phyloP scores from a whole-genome alignment of 345 rosid species.

The Gossypium arboreum region DNA sequence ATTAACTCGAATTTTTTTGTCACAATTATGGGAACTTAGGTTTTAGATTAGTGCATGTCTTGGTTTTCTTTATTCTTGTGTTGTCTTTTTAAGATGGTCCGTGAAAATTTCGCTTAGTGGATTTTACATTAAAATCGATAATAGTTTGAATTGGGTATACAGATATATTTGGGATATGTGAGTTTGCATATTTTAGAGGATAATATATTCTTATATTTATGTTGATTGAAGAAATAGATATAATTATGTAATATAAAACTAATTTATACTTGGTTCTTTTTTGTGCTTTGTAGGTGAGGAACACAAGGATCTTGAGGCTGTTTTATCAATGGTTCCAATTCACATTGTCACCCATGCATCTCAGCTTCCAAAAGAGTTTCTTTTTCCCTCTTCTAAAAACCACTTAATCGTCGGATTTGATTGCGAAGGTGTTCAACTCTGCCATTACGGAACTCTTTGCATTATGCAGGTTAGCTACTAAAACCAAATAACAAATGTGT shows the following conservation, averaged over 20 bases:
- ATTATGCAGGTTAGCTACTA: conserved; percentile 68
- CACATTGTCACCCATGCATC: conserved; percentile 56
- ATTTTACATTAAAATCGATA: not conserved
- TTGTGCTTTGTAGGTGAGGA: not conserved
- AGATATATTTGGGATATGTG: too few relatives aligned
- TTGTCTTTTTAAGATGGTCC: not conserved
- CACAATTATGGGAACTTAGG: not conserved
- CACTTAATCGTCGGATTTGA: conserved; percentile 73
- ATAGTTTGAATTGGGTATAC: too few relatives aligned
- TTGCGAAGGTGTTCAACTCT: conserved; percentile 83
- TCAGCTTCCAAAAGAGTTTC: conserved; percentile 76
- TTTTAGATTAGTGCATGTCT: not conserved
- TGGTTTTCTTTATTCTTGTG: not conserved
- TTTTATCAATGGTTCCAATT: conserved; percentile 45
- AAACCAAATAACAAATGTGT: not conserved
- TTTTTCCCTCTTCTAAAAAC: conserved; percentile 57
- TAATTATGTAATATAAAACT: too few relatives aligned
- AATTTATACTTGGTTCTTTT: not conserved
- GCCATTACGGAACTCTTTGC: conserved; percentile 82
- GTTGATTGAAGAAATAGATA: too few relatives aligned
- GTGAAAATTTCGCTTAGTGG: too few relatives aligned
- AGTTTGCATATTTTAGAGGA: too few relatives aligned
- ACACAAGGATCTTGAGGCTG: conserved; percentile 1
- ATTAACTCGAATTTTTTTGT: not conserved
- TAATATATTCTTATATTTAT: too few relatives aligned